Evolutionary conservation across 495 filamentous ascomycete genomes (phyloP), one percentile per base, ranked within the genome.

Genomic region (Penicillium ochrochloron): DNA sequence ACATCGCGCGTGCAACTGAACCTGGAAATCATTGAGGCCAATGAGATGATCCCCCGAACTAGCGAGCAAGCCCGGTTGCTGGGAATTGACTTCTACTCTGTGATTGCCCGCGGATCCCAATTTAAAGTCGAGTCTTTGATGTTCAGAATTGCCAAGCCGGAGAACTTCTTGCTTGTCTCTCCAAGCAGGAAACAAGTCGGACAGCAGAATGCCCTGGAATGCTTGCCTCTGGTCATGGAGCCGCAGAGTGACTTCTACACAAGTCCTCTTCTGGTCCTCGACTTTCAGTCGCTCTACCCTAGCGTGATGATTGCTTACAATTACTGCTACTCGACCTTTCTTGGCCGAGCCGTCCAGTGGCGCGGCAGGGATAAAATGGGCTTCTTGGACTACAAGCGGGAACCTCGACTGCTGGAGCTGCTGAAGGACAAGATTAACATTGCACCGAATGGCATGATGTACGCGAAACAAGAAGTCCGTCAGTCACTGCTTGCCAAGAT

Each of bases 271-370:
- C 70, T 99, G 12, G 95, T 99, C 0, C 82, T 99, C 12, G 95
- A 99, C 76, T 99, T 99, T 66, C 96, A 98, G 73, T 95, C 91
- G 31, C 81, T 99, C 27, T 99, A 99, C 70, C 95, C 95, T 3
- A 97, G 93, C 70, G 88, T 98, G 53, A 98, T 99, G 93, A 97
- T 99, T 68, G 95, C 95, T 0, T 97, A 99, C 77, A 99, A 99
- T 73, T 97, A 97, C 77, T 99, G 95, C 79, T 99, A 99, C 75
- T 98, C 95, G 0, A 99, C 95, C 0, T 99, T 92, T 66, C 85
- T 99, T 9, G 95, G 95, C 3, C 87, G 95, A 53, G 86, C 94
- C 34, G 84, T 88, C 25, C 85, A 84, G 68, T 97, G 94, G 95
- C 86, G 92, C 29, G 93, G 93, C 17, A 87, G 86, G 53, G 94